Evolutionary conservation across 768 basidiomycete genomes (phyloP), one percentile per base, ranked within the genome.

Genomic region (Termitomyces sp.): DNA sequence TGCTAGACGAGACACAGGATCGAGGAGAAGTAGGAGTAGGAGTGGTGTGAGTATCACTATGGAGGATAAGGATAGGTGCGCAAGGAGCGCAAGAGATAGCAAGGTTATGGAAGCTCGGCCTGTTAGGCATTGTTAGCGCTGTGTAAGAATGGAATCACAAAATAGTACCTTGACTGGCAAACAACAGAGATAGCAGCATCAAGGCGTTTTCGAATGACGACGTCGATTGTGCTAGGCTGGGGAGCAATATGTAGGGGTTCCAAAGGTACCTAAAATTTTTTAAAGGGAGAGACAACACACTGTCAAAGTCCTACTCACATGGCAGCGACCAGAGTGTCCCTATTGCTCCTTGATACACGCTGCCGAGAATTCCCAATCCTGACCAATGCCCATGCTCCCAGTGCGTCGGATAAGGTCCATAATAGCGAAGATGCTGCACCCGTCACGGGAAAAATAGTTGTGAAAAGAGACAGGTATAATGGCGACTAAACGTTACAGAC

Each of bases 241-340:
- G 84, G 1, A 94, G 75, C 56, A 96, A 70, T 8, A 90, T 72
- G 69, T 97, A 97, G 3, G 97, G 97, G 63, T 98, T 97, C 51
- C 96, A 70, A 20, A 97, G 81, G 71, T 88, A 95, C 47, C 94
- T 97, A 63, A 3, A 57, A 16, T 11, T 24, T 36, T 16, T 45
- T 20, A 52, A 41, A 35, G 13, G n/a, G n/a, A 14, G 40, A 13
- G 8, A n/a, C 32, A 0, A 30, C 45, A 5, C 26, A 24, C 22
- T 36, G 5, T 10, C 16, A 10, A 49, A 56, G n/a, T 4, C 9
- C 26, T 20, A 77, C 88, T 61, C 65, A 94, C 92, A 81, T 70
- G 7, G 84, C 77, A 18, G 82, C 86, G 32, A 95, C 76, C 51
- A 91, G 68, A 14, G 73, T 70, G 61, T 88, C 87, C 70, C 86